A percentile compares a stretch with the other conserved stretches of the same genome.
Conservation (phyloP, 1,284 basidiomycete species). For the Hypsizygus ulmarius region DNA sequence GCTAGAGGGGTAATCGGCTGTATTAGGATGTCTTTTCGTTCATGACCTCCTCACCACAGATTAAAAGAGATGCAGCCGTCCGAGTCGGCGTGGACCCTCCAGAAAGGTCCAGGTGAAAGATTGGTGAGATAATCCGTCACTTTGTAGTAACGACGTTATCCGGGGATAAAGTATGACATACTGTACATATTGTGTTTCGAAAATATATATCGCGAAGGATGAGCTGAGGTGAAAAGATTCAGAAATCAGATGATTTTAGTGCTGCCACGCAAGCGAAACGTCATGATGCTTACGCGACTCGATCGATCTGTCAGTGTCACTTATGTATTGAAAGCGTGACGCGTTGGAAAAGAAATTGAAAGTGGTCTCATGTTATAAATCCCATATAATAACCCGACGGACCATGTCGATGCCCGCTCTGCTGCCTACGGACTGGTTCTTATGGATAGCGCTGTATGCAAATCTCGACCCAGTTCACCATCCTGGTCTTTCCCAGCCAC, state of each 20-base stretch:
- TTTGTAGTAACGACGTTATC: neutral
- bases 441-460: slow-evolving; percentile 3
- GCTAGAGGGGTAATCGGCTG: slow-evolving; percentile 20
- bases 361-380: slow-evolving; percentile 33
- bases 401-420: slow-evolving; percentile 2
- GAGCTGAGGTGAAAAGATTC: too few species aligned
- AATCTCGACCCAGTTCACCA: neutral
- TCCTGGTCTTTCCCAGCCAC: neutral
- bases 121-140: neutral
- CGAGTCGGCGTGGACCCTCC: slow-evolving; percentile 22
- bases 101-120: slow-evolving; percentile 10
- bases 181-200: too few species aligned
- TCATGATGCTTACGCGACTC: neutral
- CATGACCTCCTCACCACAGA: neutral
- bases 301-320: neutral
- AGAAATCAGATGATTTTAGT: slow-evolving; percentile 1
- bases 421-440: neutral
- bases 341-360: slow-evolving; percentile 20
- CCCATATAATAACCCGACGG: slow-evolving; percentile 5
- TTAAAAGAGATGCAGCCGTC: slow-evolving; percentile 13
- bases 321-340: slow-evolving; percentile 11
- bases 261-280: neutral
- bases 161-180: neutral
- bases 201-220: neutral
- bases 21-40: slow-evolving; percentile 5